phyloP scores from a whole-genome alignment of 176 grass and related monocot genomes.

The Themeda triandra region DNA sequence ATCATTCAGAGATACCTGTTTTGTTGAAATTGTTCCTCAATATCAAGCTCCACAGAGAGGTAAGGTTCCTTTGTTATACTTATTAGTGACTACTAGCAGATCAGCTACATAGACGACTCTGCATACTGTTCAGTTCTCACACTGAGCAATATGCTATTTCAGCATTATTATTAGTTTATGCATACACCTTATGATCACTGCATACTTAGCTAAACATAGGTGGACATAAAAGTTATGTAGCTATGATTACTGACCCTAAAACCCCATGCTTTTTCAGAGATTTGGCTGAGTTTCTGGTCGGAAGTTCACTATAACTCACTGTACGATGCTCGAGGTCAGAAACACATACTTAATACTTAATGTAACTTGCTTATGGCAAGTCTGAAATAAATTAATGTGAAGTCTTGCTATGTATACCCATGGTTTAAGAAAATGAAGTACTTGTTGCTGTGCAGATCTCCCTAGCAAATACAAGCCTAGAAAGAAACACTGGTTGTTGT shows the following conservation, averaged over 20 bases:
- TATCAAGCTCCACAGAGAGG: slow-evolving; percentile 90
- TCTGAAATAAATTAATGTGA: not conserved
- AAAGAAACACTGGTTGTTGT: slow-evolving; percentile 94
- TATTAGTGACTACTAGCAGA: not conserved
- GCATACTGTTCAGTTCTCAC: not conserved
- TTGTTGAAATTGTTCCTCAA: slow-evolving; percentile 90
- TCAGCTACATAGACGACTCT: not conserved
- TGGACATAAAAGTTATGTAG: not conserved
- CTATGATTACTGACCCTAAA: slow-evolving; percentile 6
- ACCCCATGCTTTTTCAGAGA: slow-evolving; percentile 46
- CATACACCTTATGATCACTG: not conserved
- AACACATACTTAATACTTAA: not conserved
- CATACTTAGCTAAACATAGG: not conserved
- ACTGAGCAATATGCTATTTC: not conserved
- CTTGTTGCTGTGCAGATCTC: slow-evolving; percentile 51
- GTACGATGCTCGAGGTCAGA: slow-evolving; percentile 81
- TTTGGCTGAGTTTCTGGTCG: slow-evolving; percentile 98
- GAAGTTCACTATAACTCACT: slow-evolving; percentile 99
- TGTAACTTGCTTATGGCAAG: not conserved
- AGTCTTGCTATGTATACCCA: not conserved
- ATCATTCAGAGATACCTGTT: slow-evolving; percentile 98
- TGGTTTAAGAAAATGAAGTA: slow-evolving; percentile 18
- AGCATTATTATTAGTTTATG: not conserved
- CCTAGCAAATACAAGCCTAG: slow-evolving; percentile 73
- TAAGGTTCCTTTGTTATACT: slow-evolving; percentile 17